A percentile compares a stretch with the other conserved stretches of the same genome.
Conservation (phyloP, 371 early-diverging fungal genomes). For the Circinella umbellata region DNA sequence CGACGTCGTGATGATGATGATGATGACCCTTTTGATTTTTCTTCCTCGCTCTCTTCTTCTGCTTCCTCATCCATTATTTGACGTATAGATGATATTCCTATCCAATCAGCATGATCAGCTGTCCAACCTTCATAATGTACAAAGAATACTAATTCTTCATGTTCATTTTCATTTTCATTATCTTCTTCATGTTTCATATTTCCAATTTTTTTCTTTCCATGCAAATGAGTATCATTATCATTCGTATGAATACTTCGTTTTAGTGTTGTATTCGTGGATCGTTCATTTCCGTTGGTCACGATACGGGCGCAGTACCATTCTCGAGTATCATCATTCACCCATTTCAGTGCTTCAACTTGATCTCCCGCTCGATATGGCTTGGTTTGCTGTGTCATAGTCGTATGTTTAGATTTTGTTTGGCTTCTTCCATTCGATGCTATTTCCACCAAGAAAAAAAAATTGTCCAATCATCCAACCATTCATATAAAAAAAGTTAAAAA, state of each 20-base stretch:
- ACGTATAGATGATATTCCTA: conserved; percentile 39
- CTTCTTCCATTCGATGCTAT: no score
- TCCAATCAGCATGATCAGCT: conserved; percentile 68
- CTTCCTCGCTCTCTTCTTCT: not conserved
- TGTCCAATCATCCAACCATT: no score
- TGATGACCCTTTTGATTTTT: not conserved
- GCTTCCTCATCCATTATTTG: not conserved
- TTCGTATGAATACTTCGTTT: not conserved
- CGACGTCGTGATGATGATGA: no score
- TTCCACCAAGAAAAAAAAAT: no score
- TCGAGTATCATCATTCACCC: conserved; percentile 27
- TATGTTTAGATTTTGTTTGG: not conserved
- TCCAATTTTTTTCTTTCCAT: no score
- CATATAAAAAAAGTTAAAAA: no score
- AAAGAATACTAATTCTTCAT: conserved; percentile 29
- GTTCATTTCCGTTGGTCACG: conserved; percentile 26
- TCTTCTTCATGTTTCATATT: not conserved
- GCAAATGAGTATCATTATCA: no score
- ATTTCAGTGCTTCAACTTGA: conserved; percentile 49
- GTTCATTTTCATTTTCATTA: not conserved
- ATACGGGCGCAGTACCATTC: conserved; percentile 52
- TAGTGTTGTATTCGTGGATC: no score
- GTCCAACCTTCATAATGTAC: conserved; percentile 68
- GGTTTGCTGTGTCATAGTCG: conserved; percentile 16
- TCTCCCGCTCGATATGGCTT: conserved; percentile 38